Evolutionary conservation across 2,329 filamentous ascomycete species (phyloP).

Genomic region (Ophiostoma quercus): DNA sequence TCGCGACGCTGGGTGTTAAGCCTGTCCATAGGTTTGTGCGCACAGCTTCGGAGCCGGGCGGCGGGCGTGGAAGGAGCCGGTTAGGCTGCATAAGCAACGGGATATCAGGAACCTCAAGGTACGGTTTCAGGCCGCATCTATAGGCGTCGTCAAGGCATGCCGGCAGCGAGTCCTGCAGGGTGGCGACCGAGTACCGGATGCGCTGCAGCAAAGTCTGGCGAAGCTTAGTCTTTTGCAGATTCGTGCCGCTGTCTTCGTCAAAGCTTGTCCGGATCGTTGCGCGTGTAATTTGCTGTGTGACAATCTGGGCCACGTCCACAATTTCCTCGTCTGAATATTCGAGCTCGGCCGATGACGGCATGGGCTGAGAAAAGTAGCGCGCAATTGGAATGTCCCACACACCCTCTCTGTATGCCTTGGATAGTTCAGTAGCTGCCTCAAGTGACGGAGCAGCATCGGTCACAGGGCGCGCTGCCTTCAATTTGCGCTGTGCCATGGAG

Average conservation of each 20-base stretch:
- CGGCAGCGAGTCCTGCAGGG: conserved; percentile 43
- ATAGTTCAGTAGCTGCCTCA: conserved; percentile 46
- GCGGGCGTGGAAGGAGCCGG: conserved; percentile 44
- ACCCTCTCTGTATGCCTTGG: conserved; percentile 45
- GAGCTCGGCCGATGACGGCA: conserved; percentile 46
- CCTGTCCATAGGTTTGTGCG: conserved; percentile 55
- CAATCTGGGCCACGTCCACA: conserved; percentile 62
- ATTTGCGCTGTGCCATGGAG: conserved; percentile 42
- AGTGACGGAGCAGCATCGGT: conserved; percentile 37
- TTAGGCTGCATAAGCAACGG: conserved; percentile 49
- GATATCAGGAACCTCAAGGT: conserved; percentile 54
- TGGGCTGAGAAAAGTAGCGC: conserved; percentile 55
- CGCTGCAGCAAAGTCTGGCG: conserved; percentile 42
- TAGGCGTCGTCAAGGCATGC: conserved; percentile 41
- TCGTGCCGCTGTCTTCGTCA: conserved; percentile 38
- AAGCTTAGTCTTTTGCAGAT: conserved; percentile 29
- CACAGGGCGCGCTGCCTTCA: conserved; percentile 40
- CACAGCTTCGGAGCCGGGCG: conserved; percentile 44
- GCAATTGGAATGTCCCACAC: conserved; percentile 47
- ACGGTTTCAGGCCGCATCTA: conserved; percentile 43
- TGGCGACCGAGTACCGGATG: conserved; percentile 46
- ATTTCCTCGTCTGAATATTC: conserved; percentile 53
- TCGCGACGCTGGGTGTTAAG: conserved; percentile 63
- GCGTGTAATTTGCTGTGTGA: conserved; percentile 61
- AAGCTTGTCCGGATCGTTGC: conserved; percentile 24